Percentiles rank a stretch among this genome's conserved stretches.
Conservation (phyloP, 2,329 filamentous ascomycete genomes). For the Hymenoscyphus scutula region DNA sequence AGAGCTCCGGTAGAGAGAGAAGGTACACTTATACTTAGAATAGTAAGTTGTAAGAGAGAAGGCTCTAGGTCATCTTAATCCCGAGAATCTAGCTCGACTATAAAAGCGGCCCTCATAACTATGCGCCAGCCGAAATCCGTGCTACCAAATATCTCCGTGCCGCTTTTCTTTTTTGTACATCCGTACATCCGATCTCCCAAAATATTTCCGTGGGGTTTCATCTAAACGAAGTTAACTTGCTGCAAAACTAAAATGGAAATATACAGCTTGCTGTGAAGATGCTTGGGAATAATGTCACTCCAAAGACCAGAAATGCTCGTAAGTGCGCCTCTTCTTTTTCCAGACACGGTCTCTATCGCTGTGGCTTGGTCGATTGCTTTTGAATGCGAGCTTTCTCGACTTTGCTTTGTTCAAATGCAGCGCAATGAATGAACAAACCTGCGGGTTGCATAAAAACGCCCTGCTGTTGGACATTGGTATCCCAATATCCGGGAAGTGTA, state of each 20-base stretch:
- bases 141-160: background rate
- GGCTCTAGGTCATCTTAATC: too few relatives aligned
- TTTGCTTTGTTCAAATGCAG: background rate
- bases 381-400: background rate
- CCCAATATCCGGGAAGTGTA: background rate
- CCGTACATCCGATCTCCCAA: background rate
- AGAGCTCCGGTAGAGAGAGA: too few relatives aligned
- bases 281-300: constrained; percentile 3
- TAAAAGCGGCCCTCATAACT: too few relatives aligned
- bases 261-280: background rate
- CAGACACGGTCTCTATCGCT: too few relatives aligned
- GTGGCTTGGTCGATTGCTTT: background rate
- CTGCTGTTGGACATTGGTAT: background rate
- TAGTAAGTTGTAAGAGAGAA: too few relatives aligned
- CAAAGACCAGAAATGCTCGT: constrained; percentile 31
- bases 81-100: too few relatives aligned
- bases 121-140: too few relatives aligned
- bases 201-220: background rate
- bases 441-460: background rate
- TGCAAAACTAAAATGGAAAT: background rate
- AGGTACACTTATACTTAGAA: too few relatives aligned
- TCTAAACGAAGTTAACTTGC: background rate
- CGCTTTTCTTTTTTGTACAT: background rate
- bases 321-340: background rate
- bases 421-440: background rate